A percentile compares a stretch with the other conserved stretches of the same genome.
Evolutionary conservation across 2,329 filamentous ascomycete species (phyloP).

Genomic region (Diaporthe eres): DNA sequence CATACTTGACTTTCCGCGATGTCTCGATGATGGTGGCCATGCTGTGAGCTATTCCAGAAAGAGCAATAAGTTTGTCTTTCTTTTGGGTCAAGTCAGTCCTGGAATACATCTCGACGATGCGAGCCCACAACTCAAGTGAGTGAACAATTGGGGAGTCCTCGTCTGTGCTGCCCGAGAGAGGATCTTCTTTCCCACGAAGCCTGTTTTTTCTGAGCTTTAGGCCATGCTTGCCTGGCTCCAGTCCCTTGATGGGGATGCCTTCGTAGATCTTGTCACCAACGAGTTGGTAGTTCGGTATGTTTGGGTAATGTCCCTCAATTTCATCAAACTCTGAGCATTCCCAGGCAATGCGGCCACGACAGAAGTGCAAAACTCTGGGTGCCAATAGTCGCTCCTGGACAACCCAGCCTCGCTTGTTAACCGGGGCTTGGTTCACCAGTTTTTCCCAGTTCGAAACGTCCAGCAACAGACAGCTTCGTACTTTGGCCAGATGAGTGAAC

Average conservation of each 20-base stretch:
- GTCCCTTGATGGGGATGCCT: neutral
- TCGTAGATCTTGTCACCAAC: neutral
- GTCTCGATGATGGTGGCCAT: slow-evolving; percentile 10
- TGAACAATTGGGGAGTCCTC: neutral
- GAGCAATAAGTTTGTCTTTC: slow-evolving; percentile 40
- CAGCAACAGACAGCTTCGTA: slow-evolving; percentile 12
- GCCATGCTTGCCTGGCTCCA: neutral
- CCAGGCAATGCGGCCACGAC: slow-evolving; percentile 42
- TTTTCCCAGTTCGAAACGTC: slow-evolving; percentile 33
- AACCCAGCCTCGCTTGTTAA: slow-evolving; percentile 46
- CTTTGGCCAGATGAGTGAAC: neutral
- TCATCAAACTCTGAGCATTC: slow-evolving; percentile 42
- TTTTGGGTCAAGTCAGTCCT: slow-evolving; percentile 8
- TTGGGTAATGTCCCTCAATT: slow-evolving; percentile 1
- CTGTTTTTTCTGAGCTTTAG: neutral
- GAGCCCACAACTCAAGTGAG: slow-evolving; percentile 26
- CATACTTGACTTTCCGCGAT: slow-evolving; percentile 13
- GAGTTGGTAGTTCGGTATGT: slow-evolving; percentile 13
- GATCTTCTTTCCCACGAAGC: neutral
- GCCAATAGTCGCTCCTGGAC: slow-evolving; percentile 46
- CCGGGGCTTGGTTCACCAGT: slow-evolving; percentile 15
- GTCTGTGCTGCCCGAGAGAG: neutral
- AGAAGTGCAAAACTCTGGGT: slow-evolving; percentile 45
- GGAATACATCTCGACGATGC: slow-evolving; percentile 26
- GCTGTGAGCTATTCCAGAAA: slow-evolving; percentile 34